Conservation (phyloP, 208 protist species). For the Blechomonas ayalai region DNA sequence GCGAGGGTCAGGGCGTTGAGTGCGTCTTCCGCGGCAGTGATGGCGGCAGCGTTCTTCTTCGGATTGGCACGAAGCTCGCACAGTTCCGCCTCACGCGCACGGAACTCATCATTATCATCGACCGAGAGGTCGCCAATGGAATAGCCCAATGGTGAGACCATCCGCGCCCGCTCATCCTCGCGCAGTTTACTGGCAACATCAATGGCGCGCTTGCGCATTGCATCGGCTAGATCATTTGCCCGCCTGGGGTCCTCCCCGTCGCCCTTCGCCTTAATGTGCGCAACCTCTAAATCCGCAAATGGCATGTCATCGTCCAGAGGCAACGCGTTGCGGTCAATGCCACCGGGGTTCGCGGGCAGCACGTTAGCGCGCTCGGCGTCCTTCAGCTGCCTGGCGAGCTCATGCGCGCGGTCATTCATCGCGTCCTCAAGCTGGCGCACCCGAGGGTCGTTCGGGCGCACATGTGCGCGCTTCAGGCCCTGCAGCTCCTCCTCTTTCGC, state of each 20-base stretch:
- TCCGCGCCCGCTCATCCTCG: constrained; percentile 42
- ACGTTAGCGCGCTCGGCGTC: constrained; percentile 27
- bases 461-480: constrained; percentile 16
- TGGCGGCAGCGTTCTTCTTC: constrained; percentile 27
- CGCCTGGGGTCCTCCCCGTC: constrained; percentile 43
- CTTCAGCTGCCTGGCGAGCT: constrained; percentile 41
- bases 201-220: constrained; percentile 55
- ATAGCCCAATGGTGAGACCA: constrained; percentile 54
- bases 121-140: constrained; percentile 54
- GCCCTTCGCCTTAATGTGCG: constrained; percentile 39
- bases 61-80: constrained; percentile 32
- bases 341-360: constrained; percentile 25
- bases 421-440: constrained; percentile 45
- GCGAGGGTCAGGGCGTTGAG: constrained; percentile 39
- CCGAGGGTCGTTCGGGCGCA: constrained; percentile 18
- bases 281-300: constrained; percentile 61
- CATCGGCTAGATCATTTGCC: constrained; percentile 34
- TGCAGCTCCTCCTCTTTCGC: constrained; percentile 56
- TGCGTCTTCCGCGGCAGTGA: constrained; percentile 23
- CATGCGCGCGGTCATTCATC: constrained; percentile 58
- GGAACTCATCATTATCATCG: constrained; percentile 34
- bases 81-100: constrained; percentile 43
- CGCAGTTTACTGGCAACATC: constrained; percentile 59
- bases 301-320: constrained; percentile 64
- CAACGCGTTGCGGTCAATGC: constrained; percentile 46